Conservation (phyloP, 2,329 filamentous ascomycete genomes). For the Pyrenochaeta sp. region DNA sequence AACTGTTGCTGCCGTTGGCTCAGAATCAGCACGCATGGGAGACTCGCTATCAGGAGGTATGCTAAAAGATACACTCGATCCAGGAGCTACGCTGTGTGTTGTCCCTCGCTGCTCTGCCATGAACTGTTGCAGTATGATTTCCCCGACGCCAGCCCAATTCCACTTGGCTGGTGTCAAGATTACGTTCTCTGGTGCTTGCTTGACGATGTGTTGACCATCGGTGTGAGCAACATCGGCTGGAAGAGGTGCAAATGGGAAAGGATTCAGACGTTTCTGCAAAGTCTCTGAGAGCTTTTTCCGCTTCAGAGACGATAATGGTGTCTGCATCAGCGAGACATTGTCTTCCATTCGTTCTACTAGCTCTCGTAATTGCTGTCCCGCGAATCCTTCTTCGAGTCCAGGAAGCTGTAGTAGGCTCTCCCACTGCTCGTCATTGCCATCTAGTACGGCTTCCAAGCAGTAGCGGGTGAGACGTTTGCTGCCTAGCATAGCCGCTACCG, state of each 20-base stretch:
- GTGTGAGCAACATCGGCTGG: conserved; percentile 44
- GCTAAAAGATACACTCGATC: conserved; percentile 52
- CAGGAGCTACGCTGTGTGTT: conserved; percentile 39
- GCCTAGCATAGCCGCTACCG: conserved; percentile 64
- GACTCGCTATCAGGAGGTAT: conserved; percentile 46
- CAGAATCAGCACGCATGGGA: conserved; percentile 22
- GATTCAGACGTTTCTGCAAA: conserved; percentile 63
- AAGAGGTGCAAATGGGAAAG: conserved; percentile 55
- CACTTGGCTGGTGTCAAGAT: conserved; percentile 46
- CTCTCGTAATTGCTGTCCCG: conserved; percentile 46
- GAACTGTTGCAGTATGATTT: conserved; percentile 56
- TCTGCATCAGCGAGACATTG: conserved; percentile 62
- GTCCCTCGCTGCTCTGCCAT: conserved; percentile 51
- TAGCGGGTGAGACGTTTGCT: conserved; percentile 68
- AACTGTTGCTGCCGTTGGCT: conserved; percentile 8
- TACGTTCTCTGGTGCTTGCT: conserved; percentile 48
- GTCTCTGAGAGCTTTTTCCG: conserved; percentile 60
- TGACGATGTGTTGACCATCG: conserved; percentile 17
- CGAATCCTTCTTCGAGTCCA: conserved; percentile 54
- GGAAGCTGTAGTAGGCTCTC: conserved; percentile 64
- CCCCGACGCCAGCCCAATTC: conserved; percentile 60
- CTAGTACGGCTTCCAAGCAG: conserved; percentile 70
- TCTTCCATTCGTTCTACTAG: conserved; percentile 63
- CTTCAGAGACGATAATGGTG: conserved; percentile 60
- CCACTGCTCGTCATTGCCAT: conserved; percentile 66